Base-by-base conservation (phyloP, 805 yeast species). In the Candida jianshihensis region DNA sequence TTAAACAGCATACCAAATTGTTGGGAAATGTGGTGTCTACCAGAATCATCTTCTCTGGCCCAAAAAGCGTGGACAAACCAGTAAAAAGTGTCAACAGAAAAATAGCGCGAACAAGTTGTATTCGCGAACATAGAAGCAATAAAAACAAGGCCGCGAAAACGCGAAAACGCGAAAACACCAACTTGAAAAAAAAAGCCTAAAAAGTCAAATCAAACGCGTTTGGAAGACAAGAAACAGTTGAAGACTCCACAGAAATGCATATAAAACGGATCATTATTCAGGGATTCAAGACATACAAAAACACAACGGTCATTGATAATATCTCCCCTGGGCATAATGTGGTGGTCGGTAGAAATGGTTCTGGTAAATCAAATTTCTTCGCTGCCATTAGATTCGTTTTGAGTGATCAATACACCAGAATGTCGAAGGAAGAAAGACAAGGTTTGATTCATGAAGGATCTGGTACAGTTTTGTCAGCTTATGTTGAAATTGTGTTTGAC, bases 311-410 rank as follows among this genome's bases (percentile, higher is more conserved):
- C 4, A 74, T 89, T 11, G 92, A 83, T 29, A 67, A 75, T 13
- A 65, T 92, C 22, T 81, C 94, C 1, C 90, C 95, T 0, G 75
- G 76, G 37, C 82, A 81, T 53, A 90, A 90, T 60, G 94, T 90
- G 16, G 78, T 83, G 13, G 87, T 89, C 22, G 97, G 97, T 2
- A 65, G 95, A 34, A 89, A 89, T 60, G 97, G 97, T n/a, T 84
- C 96, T 8, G 98, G 98, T 8, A 90, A 92, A 57, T 85, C 96
- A 28, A 90, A 92, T 58, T 83, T 90, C 61, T 92, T 90, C 58
- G 88, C 96, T 13, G 97, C 98, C 10, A 83, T 90, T 38, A 68
- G 97, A 43, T 92, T 89, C 61, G 97, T 88, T 10, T 59, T 92
- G 16, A 81, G 95, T 31, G 97, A 90, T 54, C 94, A 90, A 24